Evolutionary conservation across 2,329 filamentous ascomycete genomes (phyloP), one percentile per base, ranked within the genome.

Genomic region (Phoma sp.): DNA sequence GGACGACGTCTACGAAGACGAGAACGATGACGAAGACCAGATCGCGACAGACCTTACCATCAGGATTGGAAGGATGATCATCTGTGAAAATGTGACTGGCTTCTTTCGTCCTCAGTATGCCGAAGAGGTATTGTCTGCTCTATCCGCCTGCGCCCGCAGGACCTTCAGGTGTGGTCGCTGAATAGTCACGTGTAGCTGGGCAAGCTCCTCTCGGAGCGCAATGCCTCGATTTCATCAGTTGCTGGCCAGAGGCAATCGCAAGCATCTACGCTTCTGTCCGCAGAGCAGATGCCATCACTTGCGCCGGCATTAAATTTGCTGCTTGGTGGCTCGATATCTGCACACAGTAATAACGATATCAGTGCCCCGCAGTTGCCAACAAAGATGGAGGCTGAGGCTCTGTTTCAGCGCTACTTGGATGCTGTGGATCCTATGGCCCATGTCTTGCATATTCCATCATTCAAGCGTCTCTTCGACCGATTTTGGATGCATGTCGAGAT

Each of bases 31-130:
- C 38, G 72, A 74, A 56, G 72, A 74, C 53, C 68, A 73, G 56
- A 73, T 73, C 43, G 70, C 70, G 23, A 73, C 70, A 2, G 72
- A 75, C 62, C 65, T 74, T 29, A 74, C 71, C 14, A 73, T 75
- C 49, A 67, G 71, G 10, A 74, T 74, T 39, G 72, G 72, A 20
- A 66, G 72, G 49, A 74, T 75, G 72, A 73, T 75, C 29, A 73
- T 75, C n/a, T 74, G 71, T 54, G 72, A 75, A 38, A 75, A 74
- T 23, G 68, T 74, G 33, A 73, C 71, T 55, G 72, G 72, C 32
- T 73, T 74, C 47, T 74, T 74, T 43, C 71, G 71, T 30, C 72
- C 72, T 49, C 72, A 75, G 53, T 75, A 75, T 60, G 72, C 72
- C 48, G 72, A 75, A 72, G 72, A 75, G 69, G 72, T 74, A 73